Base-by-base conservation (phyloP, 73 alveolate species). In the Tetrahymena borealis region DNA sequence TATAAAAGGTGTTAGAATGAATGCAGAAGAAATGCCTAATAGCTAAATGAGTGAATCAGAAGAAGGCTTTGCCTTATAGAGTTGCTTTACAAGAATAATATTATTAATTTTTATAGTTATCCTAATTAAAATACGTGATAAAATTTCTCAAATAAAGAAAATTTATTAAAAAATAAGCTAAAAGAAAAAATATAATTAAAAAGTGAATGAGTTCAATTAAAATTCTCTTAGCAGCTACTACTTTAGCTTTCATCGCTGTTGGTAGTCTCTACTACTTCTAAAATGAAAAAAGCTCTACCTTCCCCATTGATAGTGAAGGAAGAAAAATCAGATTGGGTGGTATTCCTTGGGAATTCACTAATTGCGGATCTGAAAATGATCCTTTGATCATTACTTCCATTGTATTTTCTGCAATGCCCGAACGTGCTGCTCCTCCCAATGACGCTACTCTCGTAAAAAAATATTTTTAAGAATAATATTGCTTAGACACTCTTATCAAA, bases 401-500 rank as follows among this genome's bases (percentile, higher is more conserved):
- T 16, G 85, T 60, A 18, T 60, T 60, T n/a, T 60, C 85, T 15
- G 38, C 85, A 1, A 13, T 24, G 28, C 85, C 85, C 5, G 85
- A 60, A 60, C 85, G 85, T 60, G 85, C 85, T 20, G 85, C 85
- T 60, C 85, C 85, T 60, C 85, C 85, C 7, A 60, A 60, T 60
- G 85, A 60, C 28, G 85, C 85, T 9, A 60, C 33, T 20, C 35
- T 60, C 3, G 85, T 60, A 60, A 60, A 24, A 6, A 15, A n/a
- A 2, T n/a, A 20, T 24, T 13, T 60, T 9, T 41, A 3, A 10
- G 3, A 18, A 11, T 18, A 41, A n/a, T n/a, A n/a, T n/a, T n/a
- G n/a, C n/a, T 41, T 40, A 3, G 78, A 2, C 4, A 40, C 16
- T 18, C 20, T 1, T 18, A 41, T 0, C 78, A 41, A 7, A 18